Evolutionary conservation across 2,329 filamentous ascomycete species (phyloP).

Genomic region (Kalmusia sp.): DNA sequence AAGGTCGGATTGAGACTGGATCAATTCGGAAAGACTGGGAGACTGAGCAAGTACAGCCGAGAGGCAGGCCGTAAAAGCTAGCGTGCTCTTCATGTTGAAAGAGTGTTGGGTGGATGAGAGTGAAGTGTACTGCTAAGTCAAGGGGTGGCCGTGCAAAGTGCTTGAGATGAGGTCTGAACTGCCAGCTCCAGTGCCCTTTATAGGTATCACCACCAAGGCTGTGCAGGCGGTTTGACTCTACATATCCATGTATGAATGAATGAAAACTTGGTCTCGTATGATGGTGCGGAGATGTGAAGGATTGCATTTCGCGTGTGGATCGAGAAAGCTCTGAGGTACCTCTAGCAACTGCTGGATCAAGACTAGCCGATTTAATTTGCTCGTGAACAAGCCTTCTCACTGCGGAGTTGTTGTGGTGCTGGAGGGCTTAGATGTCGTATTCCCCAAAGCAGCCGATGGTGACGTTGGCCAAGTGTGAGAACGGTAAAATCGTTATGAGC

Average conservation of each 20-base stretch:
- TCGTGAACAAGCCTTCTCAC: neutral
- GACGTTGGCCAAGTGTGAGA: conserved; percentile 1
- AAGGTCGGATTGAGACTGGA: neutral
- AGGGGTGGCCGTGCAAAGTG: neutral
- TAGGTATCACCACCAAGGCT: neutral
- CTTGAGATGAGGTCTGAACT: neutral
- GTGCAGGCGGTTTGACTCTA: neutral
- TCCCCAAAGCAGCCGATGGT: neutral
- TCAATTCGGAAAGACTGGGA: conserved; percentile 1
- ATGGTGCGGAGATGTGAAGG: neutral
- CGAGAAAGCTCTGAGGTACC: neutral
- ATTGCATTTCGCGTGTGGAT: conserved; percentile 5
- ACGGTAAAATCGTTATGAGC: no score
- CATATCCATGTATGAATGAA: neutral
- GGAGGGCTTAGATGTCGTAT: neutral
- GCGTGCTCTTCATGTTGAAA: neutral
- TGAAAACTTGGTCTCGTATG: neutral
- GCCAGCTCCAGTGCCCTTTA: neutral
- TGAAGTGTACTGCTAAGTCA: neutral
- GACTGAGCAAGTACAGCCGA: conserved; percentile 3
- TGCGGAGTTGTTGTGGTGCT: neutral
- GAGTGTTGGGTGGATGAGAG: neutral
- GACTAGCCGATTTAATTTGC: neutral
- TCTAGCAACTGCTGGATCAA: neutral
- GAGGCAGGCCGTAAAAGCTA: neutral